Evolutionary conservation across 164 flowering plant species (phyloP), one percentile per base, ranked within the genome.

Genomic region (Tinospora cordifolia): DNA sequence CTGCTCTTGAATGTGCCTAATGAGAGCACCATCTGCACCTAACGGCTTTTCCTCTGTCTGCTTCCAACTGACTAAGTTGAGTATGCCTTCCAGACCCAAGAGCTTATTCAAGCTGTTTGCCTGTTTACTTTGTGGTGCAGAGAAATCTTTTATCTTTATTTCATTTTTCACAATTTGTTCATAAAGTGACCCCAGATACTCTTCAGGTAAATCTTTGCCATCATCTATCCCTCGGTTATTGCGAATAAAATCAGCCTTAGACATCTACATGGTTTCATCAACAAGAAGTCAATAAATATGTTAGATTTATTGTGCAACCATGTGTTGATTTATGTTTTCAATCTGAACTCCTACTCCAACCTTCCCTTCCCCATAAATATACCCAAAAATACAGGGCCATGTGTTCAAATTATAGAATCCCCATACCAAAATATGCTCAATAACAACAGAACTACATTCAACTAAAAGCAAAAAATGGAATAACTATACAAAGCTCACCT

Each of bases 211-310:
- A 75, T 95, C 99, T 80, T 95, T 92, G 12, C 98, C 99, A 81
- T 91, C 92, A 81, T 95, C 96, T 67, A 95, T 95, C 69, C 99
- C 99, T 73, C 99, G 91, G 78, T 95, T 95, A 75, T 95, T 95
- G 60, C 97, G 86, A 62, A 92, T 80, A 68, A 95, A 95, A 84
- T 90, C 99, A 78, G 96, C 96, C 82, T 95, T 95, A 7, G 88
- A 86, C 99, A 95, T 95, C 99, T 95, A 74, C 30, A 69, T 22
- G 66, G 17, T 62, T 63, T 75, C 19, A 49, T 68, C 73, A 12
- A 80, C 63, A 21, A 58, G 25, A 66, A 40, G 49, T 74, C 69
- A 76, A 75, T 59, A 72, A 19, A 65, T 3, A 72, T 59, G 65
- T 57, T 51, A 72, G 71, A 74, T 57, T 67, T 21, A 63, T 24